These are phyloP conservation scores for Acacia confusa DNA, from an alignment of 306 rosid genomes.

Conservation along the genomic window DNA sequence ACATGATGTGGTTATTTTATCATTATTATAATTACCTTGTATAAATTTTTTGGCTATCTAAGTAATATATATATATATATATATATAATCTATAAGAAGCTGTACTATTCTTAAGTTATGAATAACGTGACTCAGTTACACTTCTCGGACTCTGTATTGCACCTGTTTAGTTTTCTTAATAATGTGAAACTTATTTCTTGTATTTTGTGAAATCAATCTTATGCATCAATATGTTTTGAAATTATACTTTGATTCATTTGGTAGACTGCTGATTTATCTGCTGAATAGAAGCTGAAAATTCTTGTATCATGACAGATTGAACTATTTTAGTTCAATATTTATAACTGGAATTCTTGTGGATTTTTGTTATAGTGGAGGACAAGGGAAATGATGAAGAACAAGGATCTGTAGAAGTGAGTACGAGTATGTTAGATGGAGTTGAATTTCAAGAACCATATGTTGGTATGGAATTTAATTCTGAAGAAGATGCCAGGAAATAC, in stretches of 20 bases:
- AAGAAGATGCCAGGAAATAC: slow-evolving; percentile 72
- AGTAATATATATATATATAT: neutral
- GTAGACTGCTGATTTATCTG: slow-evolving; percentile 25
- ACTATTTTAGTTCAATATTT: slow-evolving; percentile 26
- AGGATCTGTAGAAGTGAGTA: slow-evolving; percentile 46
- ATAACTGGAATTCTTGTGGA: slow-evolving; percentile 34
- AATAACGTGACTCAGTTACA: no score
- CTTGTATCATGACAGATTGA: slow-evolving; percentile 3
- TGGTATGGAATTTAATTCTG: slow-evolving; percentile 89
- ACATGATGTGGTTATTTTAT: neutral
- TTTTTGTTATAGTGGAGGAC: slow-evolving; percentile 57
- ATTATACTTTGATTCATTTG: slow-evolving; percentile 2
- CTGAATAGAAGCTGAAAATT: slow-evolving; percentile 16
- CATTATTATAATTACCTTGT: neutral
- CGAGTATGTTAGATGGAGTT: slow-evolving; percentile 52
- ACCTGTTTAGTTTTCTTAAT: neutral
- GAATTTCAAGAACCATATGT: slow-evolving; percentile 63
- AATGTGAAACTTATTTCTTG: neutral
- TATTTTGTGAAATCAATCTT: neutral
- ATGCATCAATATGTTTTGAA: neutral
- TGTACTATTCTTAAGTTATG: no score
- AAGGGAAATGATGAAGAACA: slow-evolving; percentile 46
- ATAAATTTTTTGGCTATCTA: neutral
- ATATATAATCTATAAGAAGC: neutral
- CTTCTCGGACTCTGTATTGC: neutral